These are phyloP conservation scores for Botrytis elliptica DNA, from an alignment of 2,329 filamentous ascomycete species.

Conservation along the genomic window DNA sequence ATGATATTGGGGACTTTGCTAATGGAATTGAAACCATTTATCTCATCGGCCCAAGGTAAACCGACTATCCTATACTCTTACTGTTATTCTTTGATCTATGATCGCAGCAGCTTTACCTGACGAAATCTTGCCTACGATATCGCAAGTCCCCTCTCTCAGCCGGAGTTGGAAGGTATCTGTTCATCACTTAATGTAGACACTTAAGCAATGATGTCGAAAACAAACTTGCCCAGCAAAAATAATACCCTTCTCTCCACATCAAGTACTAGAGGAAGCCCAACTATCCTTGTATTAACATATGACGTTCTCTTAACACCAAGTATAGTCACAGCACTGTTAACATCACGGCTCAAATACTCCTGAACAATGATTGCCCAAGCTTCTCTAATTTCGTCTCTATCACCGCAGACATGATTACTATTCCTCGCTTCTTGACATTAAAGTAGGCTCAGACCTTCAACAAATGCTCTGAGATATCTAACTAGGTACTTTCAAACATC, in stretches of 20 bases:
- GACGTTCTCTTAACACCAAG: neutral
- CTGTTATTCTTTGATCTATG: neutral
- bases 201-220: neutral
- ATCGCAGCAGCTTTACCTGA: neutral
- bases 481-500: neutral
- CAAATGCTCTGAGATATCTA: neutral
- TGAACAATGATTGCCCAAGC: neutral
- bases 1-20: neutral
- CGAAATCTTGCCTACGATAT: neutral
- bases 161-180: neutral
- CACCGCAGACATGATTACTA: neutral
- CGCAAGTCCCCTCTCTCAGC: neutral
- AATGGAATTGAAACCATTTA: rapidly evolving
- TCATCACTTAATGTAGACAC: neutral
- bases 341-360: neutral
- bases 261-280: neutral
- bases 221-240: neutral
- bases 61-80: neutral
- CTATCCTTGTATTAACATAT: neutral
- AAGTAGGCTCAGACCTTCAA: too few relatives aligned
- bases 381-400: neutral
- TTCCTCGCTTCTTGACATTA: too few relatives aligned
- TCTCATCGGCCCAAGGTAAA: neutral
- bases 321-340: neutral
- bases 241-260: neutral